Evolutionary conservation across 148 eudicot species (phyloP).

Genomic region (Hydrangea macrophylla): DNA sequence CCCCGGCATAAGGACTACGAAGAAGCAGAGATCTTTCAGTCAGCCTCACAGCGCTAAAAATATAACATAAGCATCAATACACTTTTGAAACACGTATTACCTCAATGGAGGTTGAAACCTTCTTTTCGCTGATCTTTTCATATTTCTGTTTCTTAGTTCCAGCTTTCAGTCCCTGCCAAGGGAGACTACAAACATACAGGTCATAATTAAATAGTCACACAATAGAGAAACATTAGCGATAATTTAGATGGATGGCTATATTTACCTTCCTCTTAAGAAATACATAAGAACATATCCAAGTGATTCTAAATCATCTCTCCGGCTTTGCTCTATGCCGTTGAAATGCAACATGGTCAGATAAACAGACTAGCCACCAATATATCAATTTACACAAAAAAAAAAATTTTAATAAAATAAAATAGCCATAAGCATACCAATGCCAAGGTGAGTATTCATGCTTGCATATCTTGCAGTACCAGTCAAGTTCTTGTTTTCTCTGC

Average conservation of each 20-base stretch:
- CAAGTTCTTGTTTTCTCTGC: constrained; percentile 91
- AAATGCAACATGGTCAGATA: not conserved
- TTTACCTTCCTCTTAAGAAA: constrained; percentile 83
- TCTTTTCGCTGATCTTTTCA: constrained; percentile 78
- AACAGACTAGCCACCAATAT: not conserved
- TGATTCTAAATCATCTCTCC: constrained; percentile 92
- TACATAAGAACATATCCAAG: constrained; percentile 92
- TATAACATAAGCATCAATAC: constrained; percentile 2
- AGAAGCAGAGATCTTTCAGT: constrained; percentile 6
- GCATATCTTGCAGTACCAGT: constrained; percentile 96
- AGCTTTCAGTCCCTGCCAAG: constrained; percentile 56
- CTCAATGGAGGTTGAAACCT: constrained; percentile 82
- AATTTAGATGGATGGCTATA: not conserved
- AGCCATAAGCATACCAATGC: constrained; percentile 52
- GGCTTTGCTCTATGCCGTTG: constrained; percentile 67
- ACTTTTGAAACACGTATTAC: constrained; percentile 25
- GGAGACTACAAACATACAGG: not conserved
- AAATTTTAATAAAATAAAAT: not conserved
- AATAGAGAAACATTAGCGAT: not conserved
- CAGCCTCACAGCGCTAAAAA: constrained; percentile 1
- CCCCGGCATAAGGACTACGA: constrained; percentile 72
- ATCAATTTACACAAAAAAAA: not conserved
- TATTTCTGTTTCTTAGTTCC: constrained; percentile 84
- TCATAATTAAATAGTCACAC: not conserved
- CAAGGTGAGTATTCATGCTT: constrained; percentile 94